These are phyloP conservation scores for Salvia miltiorrhiza DNA, from an alignment of 257 asterid genomes.

Conservation along the genomic window DNA sequence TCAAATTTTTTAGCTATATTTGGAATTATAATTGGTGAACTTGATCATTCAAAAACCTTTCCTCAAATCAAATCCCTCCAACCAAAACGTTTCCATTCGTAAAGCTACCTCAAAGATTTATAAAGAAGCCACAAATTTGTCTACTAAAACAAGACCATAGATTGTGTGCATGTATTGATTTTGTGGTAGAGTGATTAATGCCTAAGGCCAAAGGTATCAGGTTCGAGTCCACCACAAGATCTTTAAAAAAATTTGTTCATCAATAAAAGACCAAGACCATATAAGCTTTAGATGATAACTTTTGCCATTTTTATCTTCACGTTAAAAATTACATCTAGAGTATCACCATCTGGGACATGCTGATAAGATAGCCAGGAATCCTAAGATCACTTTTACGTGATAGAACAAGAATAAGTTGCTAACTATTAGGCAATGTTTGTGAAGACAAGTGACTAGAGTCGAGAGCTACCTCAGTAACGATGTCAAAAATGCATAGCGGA, in stretches of 20 bases:
- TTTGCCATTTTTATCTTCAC: neutral
- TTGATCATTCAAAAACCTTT: neutral
- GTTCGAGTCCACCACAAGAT: no score
- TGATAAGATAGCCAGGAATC: neutral
- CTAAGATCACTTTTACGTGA: constrained; percentile 5
- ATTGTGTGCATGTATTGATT: no score
- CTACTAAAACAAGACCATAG: neutral
- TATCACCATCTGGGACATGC: no score
- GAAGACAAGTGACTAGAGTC: constrained; percentile 12
- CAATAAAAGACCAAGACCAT: neutral
- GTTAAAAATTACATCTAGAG: no score
- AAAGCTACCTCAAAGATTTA: neutral
- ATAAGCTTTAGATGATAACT: neutral
- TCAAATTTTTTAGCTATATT: neutral
- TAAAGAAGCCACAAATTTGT: neutral
- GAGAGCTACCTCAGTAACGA: constrained; percentile 75
- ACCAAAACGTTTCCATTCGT: neutral
- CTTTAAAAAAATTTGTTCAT: no score
- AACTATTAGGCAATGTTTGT: constrained; percentile 8
- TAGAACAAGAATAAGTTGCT: constrained; percentile 5
- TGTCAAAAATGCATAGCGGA: constrained; percentile 93
- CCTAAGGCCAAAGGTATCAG: no score
- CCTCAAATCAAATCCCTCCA: neutral
- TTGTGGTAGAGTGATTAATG: no score
- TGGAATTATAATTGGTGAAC: neutral